Base-by-base conservation (phyloP, 345 rosid species). In the Mallotus nudiflorus region DNA sequence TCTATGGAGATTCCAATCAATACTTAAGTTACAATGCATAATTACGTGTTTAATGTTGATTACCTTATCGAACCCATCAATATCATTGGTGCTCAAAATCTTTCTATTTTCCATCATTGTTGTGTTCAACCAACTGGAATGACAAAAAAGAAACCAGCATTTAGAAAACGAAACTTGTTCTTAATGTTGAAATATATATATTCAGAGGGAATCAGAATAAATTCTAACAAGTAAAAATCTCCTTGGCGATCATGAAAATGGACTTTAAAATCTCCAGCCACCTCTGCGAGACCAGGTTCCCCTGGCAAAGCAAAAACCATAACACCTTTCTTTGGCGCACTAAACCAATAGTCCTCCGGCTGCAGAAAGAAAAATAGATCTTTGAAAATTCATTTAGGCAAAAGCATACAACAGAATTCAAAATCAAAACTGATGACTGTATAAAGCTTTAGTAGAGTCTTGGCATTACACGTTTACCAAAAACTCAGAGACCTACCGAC, bases 271-370 rank as follows among this genome's bases (percentile, higher is more conserved):
- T 93, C 97, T 29, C 97, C 98, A 0, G 65, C 70, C 71, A 93
- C 71, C 82, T 89, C 89, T 37, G 94, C 76, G 33, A 94, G 85
- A 74, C 99, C 99, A 68, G 99, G 92, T 79, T 95, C 89, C 65
- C 99, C 93, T 6, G 99, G 99, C 73, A 94, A 53, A 44, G 99
- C 95, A 85, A 92, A 94, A 68, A 92, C 92, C 81, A 90, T 75
- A 10, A 89, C 80, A 65, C 98, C 98, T 78, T 94, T 94, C 82
- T 84, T 92, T 29, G 95, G 95, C 54, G 96, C 89, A 64, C 84
- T 88, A 60, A 92, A 86, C 97, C 99, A 92, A 80, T 86, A 94
- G 67, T 94, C 96, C 81, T 92, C 92, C 45, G 99, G 97, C 98
- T 91, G 84, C 62, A 79, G 14, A 69, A 51, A 31, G 22, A 40